Evolutionary conservation across 345 rosid species (phyloP).

Genomic region (Camelina sativa): DNA sequence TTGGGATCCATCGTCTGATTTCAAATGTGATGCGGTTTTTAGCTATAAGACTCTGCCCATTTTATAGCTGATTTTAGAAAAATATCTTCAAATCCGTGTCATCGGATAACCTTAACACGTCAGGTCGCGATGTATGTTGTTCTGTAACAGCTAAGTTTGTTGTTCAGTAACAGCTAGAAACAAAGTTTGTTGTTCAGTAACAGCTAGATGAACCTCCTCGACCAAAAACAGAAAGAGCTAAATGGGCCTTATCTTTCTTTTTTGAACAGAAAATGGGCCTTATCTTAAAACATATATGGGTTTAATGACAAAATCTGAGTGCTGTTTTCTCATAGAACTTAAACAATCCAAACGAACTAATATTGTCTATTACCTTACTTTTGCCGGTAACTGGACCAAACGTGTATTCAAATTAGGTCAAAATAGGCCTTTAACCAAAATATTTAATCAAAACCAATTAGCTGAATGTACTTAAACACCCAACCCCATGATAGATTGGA

Average conservation of each 20-base stretch:
- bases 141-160: too few species aligned
- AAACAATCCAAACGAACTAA: too few species aligned
- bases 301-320: background rate
- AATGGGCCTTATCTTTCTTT: too few species aligned
- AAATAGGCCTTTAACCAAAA: background rate
- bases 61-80: conserved; percentile 10
- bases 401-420: background rate
- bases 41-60: background rate
- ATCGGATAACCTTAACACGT: too few species aligned
- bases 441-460: background rate
- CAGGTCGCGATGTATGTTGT: too few species aligned
- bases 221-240: background rate
- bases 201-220: background rate
- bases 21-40: background rate
- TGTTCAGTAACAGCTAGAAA: background rate
- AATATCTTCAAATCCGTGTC: too few species aligned
- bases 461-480: background rate
- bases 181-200: background rate
- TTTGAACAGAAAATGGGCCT: background rate
- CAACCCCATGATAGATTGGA: background rate
- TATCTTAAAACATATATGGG: background rate
- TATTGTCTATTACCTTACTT: too few species aligned
- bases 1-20: background rate
- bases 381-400: too few species aligned
- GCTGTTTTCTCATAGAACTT: too few species aligned